A percentile compares a stretch with the other conserved stretches of the same genome.
Evolutionary conservation across 345 rosid species (phyloP).

Genomic region (Iberis pinnata): DNA sequence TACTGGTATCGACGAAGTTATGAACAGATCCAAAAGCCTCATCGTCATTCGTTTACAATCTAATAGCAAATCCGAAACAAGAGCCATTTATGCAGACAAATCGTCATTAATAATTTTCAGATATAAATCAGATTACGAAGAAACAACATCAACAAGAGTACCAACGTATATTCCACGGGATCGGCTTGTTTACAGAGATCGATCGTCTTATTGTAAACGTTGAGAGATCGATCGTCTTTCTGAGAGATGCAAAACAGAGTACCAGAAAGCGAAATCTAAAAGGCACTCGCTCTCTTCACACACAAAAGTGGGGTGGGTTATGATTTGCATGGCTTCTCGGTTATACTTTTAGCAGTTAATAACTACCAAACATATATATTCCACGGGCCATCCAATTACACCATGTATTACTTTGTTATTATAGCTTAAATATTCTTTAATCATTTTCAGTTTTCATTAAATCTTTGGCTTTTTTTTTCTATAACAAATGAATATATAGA

Average conservation of each 20-base stretch:
- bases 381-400: background rate
- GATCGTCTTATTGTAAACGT: too few species aligned
- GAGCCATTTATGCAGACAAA: too few species aligned
- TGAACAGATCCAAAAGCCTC: constrained; percentile 50
- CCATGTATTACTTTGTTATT: too few species aligned
- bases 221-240: too few species aligned
- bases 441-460: too few species aligned
- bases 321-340: constrained; percentile 20
- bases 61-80: constrained; percentile 1
- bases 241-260: constrained; percentile 13
- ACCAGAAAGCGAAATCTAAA: background rate
- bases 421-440: too few species aligned
- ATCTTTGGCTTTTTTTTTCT: too few species aligned
- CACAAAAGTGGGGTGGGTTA: background rate
- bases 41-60: constrained; percentile 19
- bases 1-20: constrained; percentile 52
- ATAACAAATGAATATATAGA: too few species aligned
- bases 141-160: background rate
- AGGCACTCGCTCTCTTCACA: constrained; percentile 12
- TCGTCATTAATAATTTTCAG: background rate
- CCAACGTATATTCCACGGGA: too few species aligned
- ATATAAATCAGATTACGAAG: background rate
- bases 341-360: constrained; percentile 17
- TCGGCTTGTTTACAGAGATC: too few species aligned
- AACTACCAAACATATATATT: background rate